Percentiles rank a stretch among this genome's conserved stretches.
phyloP scores from a whole-genome alignment of 2,329 filamentous ascomycete genomes.

The Microsporum ferrugineum region DNA sequence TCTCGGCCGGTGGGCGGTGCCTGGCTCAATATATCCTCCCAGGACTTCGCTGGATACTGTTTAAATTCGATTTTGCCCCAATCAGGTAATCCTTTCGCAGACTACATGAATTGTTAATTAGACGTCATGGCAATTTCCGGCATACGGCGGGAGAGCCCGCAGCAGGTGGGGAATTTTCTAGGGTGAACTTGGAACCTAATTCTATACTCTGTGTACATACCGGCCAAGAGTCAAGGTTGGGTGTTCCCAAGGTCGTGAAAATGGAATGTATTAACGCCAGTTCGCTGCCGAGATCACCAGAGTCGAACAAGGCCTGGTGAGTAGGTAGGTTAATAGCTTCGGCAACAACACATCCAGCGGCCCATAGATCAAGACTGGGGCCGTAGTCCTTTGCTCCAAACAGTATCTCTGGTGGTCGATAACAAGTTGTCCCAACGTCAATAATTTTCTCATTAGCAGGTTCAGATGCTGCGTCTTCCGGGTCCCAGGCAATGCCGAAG shows the following conservation, averaged over 20 bases:
- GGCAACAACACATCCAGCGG: slow-evolving; percentile 68
- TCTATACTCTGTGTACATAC: slow-evolving; percentile 35
- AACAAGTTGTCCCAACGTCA: slow-evolving; percentile 86
- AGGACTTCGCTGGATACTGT: slow-evolving; percentile 54
- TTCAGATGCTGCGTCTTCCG: slow-evolving; percentile 49
- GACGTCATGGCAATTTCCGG: background rate
- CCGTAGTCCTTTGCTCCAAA: slow-evolving; percentile 72
- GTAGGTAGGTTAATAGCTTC: slow-evolving; percentile 50
- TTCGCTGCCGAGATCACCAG: slow-evolving; percentile 83
- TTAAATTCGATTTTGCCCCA: slow-evolving; percentile 80
- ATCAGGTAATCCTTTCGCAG: slow-evolving; percentile 53
- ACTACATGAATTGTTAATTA: slow-evolving; percentile 18
- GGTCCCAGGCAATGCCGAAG: slow-evolving; percentile 84
- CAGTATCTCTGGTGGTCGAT: slow-evolving; percentile 78
- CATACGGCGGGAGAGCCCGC: background rate
- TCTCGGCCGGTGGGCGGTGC: slow-evolving; percentile 48
- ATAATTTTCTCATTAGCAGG: slow-evolving; percentile 60
- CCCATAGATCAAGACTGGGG: slow-evolving; percentile 75
- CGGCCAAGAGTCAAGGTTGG: slow-evolving; percentile 69
- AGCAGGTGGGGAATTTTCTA: slow-evolving; percentile 2
- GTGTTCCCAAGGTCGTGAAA: slow-evolving; percentile 83
- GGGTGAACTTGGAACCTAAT: background rate
- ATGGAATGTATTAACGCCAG: slow-evolving; percentile 83
- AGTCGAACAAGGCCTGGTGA: slow-evolving; percentile 62
- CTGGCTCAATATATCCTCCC: slow-evolving; percentile 58